Evolutionary conservation across 2,329 filamentous ascomycete species (phyloP), one percentile per base, ranked within the genome.

Genomic region (Nemania sp.): DNA sequence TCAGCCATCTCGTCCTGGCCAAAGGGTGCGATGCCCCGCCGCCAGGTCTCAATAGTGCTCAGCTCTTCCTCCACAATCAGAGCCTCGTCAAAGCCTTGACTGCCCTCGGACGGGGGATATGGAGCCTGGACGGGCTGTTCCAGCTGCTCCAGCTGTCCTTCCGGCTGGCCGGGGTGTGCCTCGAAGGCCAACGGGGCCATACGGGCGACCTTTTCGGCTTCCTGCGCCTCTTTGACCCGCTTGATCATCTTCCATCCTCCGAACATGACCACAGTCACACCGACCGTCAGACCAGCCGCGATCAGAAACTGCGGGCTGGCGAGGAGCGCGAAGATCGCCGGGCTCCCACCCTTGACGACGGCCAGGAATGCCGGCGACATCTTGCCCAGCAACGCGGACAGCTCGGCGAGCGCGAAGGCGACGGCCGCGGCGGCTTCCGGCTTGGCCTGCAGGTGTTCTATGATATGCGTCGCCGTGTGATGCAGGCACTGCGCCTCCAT

Each of bases 181-280:
- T 71, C 65, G 45, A 75, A 72, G 1, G 73, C 74, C 67, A 76
- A 72, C 25, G 74, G 70, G 21, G 53, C 42, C 46, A 59, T 45
- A n/a, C 67, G 61, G 29, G 60, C 51, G 13, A 60, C 52, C 20
- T 61, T 47, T 21, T 63, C 48, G 46, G 65, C 60, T 37, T 71
- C 69, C 45, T 73, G 73, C 15, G 72, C 73, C 55, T 83, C 81
- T 60, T 77, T 76, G 67, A 98, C 91, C 68, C 87, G 89, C 81
- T 97, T 96, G 77, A 99, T 88, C 74, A 99, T 97, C 78, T 97
- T 98, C 84, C 92, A 98, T 5, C 95, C 94, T 55, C 95, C 95
- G 62, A 99, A 91, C 74, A 95, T 93, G 69, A 99, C 91, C 9
- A 98, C 88, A 0, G 95, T 98, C n/a, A 97, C 88, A 13, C 95